These are phyloP conservation scores for Cercospora sojina DNA, from an alignment of 2,329 filamentous ascomycete genomes.

Conservation along the genomic window DNA sequence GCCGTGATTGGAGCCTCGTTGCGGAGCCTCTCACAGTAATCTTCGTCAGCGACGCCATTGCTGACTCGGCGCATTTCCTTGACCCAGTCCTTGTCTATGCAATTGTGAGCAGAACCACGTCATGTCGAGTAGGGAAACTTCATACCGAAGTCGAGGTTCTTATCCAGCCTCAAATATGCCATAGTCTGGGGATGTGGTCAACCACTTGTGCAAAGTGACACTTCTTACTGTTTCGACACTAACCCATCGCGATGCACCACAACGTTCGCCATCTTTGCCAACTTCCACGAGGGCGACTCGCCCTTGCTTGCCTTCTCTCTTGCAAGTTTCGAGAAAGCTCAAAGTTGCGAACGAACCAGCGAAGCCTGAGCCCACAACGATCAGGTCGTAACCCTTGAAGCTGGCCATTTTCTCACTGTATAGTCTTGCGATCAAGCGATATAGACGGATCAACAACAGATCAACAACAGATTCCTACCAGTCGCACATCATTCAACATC, in stretches of 20 bases:
- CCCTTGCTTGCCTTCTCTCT: conserved; percentile 38
- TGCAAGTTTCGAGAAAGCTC: conserved; percentile 45
- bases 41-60: conserved; percentile 42
- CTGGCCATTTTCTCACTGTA: conserved; percentile 28
- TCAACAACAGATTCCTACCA: too few relatives aligned
- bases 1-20: conserved; percentile 41
- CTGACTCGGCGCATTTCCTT: conserved; percentile 41
- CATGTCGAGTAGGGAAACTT: neutral
- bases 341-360: conserved; percentile 43
- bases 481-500: neutral
- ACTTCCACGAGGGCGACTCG: conserved; percentile 45
- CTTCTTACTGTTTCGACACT: neutral
- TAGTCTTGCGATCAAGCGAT: neutral
- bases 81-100: conserved; percentile 38
- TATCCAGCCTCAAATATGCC: conserved; percentile 45
- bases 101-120: neutral
- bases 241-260: conserved; percentile 43
- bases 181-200: conserved; percentile 33
- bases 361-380: conserved; percentile 45
- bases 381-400: conserved; percentile 40
- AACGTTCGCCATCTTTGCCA: conserved; percentile 43
- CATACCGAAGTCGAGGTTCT: conserved; percentile 38
- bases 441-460: too few relatives aligned
- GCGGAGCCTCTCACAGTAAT: conserved; percentile 44
- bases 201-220: neutral